A percentile compares a stretch with the other conserved stretches of the same genome.
Conservation (phyloP, 495 filamentous ascomycete species). For the Acidomyces sp. region DNA sequence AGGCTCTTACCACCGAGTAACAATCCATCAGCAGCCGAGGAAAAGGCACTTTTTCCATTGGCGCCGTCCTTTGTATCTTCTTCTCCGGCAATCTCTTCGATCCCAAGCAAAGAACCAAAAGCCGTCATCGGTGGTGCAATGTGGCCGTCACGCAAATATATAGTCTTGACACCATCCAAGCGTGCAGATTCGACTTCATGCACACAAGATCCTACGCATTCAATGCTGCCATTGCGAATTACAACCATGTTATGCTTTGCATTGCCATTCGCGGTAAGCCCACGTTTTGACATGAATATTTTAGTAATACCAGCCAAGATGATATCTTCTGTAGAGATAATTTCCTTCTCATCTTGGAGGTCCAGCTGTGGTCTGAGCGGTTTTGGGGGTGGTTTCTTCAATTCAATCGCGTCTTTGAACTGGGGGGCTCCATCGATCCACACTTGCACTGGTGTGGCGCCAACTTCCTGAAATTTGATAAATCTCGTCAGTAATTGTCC, state of each 20-base stretch:
- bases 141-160: constrained; percentile 42
- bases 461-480: too few species aligned
- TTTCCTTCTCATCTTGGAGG: constrained; percentile 18
- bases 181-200: constrained; percentile 13
- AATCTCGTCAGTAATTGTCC: too few species aligned
- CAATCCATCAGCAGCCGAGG: constrained; percentile 38
- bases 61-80: constrained; percentile 34
- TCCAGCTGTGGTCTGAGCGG: constrained; percentile 23
- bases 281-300: constrained; percentile 1
- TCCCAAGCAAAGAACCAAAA: constrained; percentile 39
- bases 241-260: constrained; percentile 27
- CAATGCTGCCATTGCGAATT: constrained; percentile 38
- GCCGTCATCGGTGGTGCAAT: constrained; percentile 43
- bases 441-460: constrained; percentile 48
- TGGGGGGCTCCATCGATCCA: constrained; percentile 47
- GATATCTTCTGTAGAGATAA: constrained; percentile 16
- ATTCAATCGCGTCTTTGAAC: constrained; percentile 20
- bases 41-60: constrained; percentile 25
- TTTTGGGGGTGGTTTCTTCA: constrained; percentile 19
- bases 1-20: constrained; percentile 35
- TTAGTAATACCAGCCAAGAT: constrained; percentile 18
- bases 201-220: constrained; percentile 33
- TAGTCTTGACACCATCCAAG: constrained; percentile 15
- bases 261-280: background rate
- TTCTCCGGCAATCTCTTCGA: constrained; percentile 45